phyloP scores from a whole-genome alignment of 305 asterid genomes.

The Rubia peregrina region DNA sequence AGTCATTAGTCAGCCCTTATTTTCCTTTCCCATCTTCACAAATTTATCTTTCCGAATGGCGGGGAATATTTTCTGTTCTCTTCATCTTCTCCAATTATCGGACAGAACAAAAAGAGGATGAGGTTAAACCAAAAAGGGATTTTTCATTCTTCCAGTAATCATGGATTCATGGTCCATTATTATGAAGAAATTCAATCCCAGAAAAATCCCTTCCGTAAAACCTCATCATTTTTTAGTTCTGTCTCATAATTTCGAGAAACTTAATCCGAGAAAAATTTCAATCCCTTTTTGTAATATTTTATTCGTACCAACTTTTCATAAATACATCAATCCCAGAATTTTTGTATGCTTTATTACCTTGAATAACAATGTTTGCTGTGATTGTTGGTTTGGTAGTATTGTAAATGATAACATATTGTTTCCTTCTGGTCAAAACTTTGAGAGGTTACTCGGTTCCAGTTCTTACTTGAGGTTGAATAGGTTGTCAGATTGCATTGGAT shows the following conservation, averaged over 20 bases:
- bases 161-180: slow-evolving; percentile 14
- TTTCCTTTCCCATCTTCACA: too few species aligned
- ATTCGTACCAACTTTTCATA: too few species aligned
- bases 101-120: background rate
- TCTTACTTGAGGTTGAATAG: background rate
- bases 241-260: background rate
- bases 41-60: too few species aligned
- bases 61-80: background rate
- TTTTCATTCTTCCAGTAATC: background rate
- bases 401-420: background rate
- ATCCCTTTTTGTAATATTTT: too few species aligned
- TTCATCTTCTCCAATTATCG: background rate
- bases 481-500: background rate
- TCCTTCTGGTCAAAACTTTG: background rate
- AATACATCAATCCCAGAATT: too few species aligned
- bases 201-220: slow-evolving; percentile 5
- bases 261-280: background rate
- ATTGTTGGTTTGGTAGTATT: background rate
- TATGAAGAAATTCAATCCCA: slow-evolving; percentile 14
- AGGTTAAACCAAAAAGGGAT: background rate
- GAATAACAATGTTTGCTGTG: background rate
- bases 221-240: too few species aligned
- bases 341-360: background rate
- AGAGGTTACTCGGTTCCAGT: background rate
- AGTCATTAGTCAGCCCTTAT: too few species aligned